Conservation (phyloP, 805 yeast species). For the Ogataea pilisensis region DNA sequence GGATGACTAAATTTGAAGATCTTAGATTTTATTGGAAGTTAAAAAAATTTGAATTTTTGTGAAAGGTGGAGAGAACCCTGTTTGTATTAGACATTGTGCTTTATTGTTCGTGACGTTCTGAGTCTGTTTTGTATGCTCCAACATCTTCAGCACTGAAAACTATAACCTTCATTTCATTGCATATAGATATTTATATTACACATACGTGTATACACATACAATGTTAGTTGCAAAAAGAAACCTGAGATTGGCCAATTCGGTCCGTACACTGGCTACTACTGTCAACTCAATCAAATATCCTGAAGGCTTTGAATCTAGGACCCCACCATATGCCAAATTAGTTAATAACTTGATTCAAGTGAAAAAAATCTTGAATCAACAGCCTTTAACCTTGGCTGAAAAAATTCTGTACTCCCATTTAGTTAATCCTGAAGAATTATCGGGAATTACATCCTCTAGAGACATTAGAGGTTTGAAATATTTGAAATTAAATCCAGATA, state of each 20-base stretch:
- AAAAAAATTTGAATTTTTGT: not conserved
- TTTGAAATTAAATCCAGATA: conserved; percentile 92
- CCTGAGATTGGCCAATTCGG: conserved; percentile 4
- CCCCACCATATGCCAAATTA: conserved; percentile 86
- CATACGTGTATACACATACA: not conserved
- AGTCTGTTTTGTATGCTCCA: too few species aligned
- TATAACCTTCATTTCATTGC: not conserved
- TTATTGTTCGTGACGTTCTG: not conserved
- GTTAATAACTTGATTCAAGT: conserved; percentile 51
- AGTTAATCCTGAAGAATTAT: conserved; percentile 87
- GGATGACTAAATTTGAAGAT: conserved; percentile 4
- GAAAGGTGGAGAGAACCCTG: too few species aligned
- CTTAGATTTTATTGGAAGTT: conserved; percentile 4
- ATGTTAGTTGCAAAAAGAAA: conserved; percentile 12
- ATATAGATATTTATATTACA: not conserved
- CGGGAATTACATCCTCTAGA: conserved; percentile 35
- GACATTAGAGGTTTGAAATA: conserved; percentile 80
- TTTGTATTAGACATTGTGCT: too few species aligned
- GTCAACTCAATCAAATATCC: conserved; percentile 41
- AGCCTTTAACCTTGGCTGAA: conserved; percentile 91
- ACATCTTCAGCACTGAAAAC: too few species aligned
- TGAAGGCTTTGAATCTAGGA: conserved; percentile 56
- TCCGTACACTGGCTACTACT: conserved; percentile 26
- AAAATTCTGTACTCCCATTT: conserved; percentile 92
- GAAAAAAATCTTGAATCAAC: conserved; percentile 28